A percentile compares a stretch with the other conserved stretches of the same genome.
Conservation (phyloP, 1,139 yeast genomes). For the Fermentozyma sake region DNA sequence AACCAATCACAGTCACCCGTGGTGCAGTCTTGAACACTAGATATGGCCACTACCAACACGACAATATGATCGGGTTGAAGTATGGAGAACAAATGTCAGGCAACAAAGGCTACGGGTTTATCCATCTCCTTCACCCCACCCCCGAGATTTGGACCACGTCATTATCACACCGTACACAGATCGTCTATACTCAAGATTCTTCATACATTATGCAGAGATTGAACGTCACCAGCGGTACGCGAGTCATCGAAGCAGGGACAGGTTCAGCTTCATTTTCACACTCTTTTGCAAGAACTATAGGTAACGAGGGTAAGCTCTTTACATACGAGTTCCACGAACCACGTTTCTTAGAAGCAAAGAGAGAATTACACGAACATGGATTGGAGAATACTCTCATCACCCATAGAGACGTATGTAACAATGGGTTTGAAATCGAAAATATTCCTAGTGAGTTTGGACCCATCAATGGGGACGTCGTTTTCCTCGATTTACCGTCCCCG, state of each 20-base stretch:
- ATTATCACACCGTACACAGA: slow-evolving; percentile 95
- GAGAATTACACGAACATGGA: slow-evolving; percentile 73
- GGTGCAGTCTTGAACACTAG: slow-evolving; percentile 73
- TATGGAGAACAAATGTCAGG: slow-evolving; percentile 89
- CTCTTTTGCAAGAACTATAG: slow-evolving; percentile 79
- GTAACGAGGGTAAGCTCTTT: slow-evolving; percentile 57
- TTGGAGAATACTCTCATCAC: slow-evolving; percentile 52
- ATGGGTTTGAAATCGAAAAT: slow-evolving; percentile 63
- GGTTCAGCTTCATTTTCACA: slow-evolving; percentile 97
- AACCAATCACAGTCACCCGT: slow-evolving; percentile 60
- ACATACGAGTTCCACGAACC: slow-evolving; percentile 91
- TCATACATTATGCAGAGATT: slow-evolving; percentile 83
- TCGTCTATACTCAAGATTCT: slow-evolving; percentile 94
- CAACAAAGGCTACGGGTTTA: slow-evolving; percentile 75
- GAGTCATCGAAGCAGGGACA: slow-evolving; percentile 95
- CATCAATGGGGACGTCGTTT: slow-evolving; percentile 45
- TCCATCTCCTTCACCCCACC: slow-evolving; percentile 84
- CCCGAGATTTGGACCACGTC: slow-evolving; percentile 96
- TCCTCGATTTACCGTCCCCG: slow-evolving; percentile 93
- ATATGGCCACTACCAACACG: slow-evolving; percentile 84
- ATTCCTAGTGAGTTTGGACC: slow-evolving; percentile 28
- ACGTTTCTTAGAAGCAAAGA: slow-evolving; percentile 71
- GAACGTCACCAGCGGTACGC: slow-evolving; percentile 65
- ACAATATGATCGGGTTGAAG: slow-evolving; percentile 71
- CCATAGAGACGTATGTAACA: slow-evolving; percentile 88